A percentile compares a stretch with the other conserved stretches of the same genome.
These are phyloP conservation scores for Nitzschia sp. DNA, from an alignment of 108 stramenopile genomes.

Conservation along the genomic window DNA sequence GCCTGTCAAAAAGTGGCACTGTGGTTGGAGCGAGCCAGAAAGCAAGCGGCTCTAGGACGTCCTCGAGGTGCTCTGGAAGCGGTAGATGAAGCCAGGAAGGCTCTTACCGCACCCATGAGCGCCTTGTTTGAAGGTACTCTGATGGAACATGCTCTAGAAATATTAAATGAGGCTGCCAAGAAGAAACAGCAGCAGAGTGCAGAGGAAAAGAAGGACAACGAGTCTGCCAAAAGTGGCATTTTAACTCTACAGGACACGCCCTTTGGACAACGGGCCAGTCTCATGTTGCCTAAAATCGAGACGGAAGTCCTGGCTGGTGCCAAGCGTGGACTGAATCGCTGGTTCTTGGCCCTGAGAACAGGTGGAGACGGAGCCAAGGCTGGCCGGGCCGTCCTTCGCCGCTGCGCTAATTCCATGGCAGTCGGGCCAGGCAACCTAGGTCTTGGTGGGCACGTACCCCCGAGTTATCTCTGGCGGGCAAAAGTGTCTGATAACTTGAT, in stretches of 20 bases:
- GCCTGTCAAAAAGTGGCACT: slow-evolving; percentile 81
- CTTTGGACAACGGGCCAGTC: slow-evolving; percentile 80
- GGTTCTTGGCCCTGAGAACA: slow-evolving; percentile 82
- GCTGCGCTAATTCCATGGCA: slow-evolving; percentile 68
- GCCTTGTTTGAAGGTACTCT: slow-evolving; percentile 42
- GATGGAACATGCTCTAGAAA: slow-evolving; percentile 34
- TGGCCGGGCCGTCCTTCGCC: slow-evolving; percentile 79
- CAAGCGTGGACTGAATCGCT: slow-evolving; percentile 78
- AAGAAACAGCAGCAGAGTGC: slow-evolving; percentile 9
- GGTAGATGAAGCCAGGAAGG: slow-evolving; percentile 83
- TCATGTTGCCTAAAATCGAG: slow-evolving; percentile 88
- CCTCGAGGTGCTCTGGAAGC: slow-evolving; percentile 83
- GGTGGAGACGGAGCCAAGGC: slow-evolving; percentile 91
- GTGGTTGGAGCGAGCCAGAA: slow-evolving; percentile 71
- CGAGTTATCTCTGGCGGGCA: slow-evolving; percentile 82
- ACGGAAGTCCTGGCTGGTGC: slow-evolving; percentile 87
- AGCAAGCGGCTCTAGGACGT: slow-evolving; percentile 77
- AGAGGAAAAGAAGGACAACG: slow-evolving; percentile 26
- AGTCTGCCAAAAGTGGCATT: slow-evolving; percentile 9
- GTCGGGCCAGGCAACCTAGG: slow-evolving; percentile 76
- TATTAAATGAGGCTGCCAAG: slow-evolving; percentile 28
- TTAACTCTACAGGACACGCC: slow-evolving; percentile 82
- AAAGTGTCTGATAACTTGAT: slow-evolving; percentile 87
- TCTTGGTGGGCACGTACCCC: slow-evolving; percentile 80
- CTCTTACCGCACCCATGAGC: slow-evolving; percentile 72